phyloP scores from a whole-genome alignment of 768 basidiomycete genomes.

The Asterophora parasitica region DNA sequence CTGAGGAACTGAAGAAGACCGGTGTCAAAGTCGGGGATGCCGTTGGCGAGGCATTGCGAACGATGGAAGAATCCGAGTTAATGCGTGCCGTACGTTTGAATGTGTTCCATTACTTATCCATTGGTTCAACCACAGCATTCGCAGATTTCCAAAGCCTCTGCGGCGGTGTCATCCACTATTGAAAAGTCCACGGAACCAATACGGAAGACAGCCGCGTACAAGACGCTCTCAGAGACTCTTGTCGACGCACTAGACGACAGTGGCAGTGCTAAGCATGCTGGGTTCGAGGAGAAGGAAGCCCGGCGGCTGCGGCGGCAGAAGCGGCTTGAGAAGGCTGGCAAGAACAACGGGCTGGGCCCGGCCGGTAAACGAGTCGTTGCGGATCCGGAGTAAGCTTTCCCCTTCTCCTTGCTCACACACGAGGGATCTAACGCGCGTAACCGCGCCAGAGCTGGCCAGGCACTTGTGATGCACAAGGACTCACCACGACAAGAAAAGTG shows the following conservation, averaged over 20 bases:
- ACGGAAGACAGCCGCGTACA: constrained; percentile 93
- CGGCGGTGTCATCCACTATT: constrained; percentile 81
- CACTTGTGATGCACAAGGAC: constrained; percentile 80
- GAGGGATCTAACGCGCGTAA: neutral
- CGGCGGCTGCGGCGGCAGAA: constrained; percentile 75
- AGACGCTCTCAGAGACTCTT: constrained; percentile 81
- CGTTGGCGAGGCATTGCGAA: constrained; percentile 84
- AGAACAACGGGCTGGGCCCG: constrained; percentile 51
- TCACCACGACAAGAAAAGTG: constrained; percentile 75
- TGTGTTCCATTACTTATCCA: neutral
- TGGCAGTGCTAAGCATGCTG: constrained; percentile 89
- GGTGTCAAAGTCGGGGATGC: constrained; percentile 94
- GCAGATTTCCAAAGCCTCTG: constrained; percentile 81
- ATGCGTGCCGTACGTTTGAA: constrained; percentile 66
- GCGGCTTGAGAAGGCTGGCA: constrained; percentile 83
- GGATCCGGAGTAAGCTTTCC: constrained; percentile 70
- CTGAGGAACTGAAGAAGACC: constrained; percentile 84
- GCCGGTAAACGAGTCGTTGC: constrained; percentile 49
- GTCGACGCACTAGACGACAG: constrained; percentile 93
- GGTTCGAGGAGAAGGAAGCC: constrained; percentile 93
- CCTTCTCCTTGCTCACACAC: neutral
- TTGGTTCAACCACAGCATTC: constrained; percentile 1
- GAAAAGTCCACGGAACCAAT: constrained; percentile 93
- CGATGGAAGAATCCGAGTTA: constrained; percentile 93
- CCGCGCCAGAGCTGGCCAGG: constrained; percentile 70